Evolutionary conservation across 2,329 filamentous ascomycete genomes (phyloP).

Genomic region (Fusarium sp.): DNA sequence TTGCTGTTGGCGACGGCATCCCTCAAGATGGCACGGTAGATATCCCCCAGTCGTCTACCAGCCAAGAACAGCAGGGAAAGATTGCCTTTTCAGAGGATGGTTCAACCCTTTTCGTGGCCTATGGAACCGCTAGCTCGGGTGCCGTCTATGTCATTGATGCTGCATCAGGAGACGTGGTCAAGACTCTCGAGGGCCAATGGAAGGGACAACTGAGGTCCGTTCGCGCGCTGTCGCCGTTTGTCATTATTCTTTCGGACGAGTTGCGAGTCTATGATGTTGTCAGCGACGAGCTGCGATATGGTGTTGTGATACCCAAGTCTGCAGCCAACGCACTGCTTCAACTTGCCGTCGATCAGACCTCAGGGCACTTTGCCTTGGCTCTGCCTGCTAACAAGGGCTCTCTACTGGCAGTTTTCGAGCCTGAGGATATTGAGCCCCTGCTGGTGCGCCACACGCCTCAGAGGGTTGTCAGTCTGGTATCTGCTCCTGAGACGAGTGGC

Average conservation of each 20-base stretch:
- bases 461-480: conserved; percentile 73
- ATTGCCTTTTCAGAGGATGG: conserved; percentile 86
- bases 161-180: conserved; percentile 71
- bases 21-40: conserved; percentile 54
- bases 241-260: conserved; percentile 79
- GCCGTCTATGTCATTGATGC: conserved; percentile 82
- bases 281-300: conserved; percentile 76
- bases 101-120: conserved; percentile 79
- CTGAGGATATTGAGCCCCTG: conserved; percentile 68
- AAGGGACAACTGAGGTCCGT: conserved; percentile 73
- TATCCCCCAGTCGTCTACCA: conserved; percentile 34
- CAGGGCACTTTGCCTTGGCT: conserved; percentile 73
- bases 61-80: conserved; percentile 65
- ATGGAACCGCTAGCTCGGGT: conserved; percentile 64
- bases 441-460: conserved; percentile 67
- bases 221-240: conserved; percentile 75
- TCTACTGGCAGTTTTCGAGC: conserved; percentile 74
- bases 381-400: conserved; percentile 61
- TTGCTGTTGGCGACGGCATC: conserved; percentile 63
- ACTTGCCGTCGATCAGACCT: conserved; percentile 75
- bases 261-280: conserved; percentile 88
- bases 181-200: conserved; percentile 75
- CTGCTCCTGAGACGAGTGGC: conserved; percentile 72
- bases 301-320: conserved; percentile 65
- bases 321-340: conserved; percentile 63